Evolutionary conservation across 371 early-diverging fungal species (phyloP), one percentile per base, ranked within the genome.

Genomic region (Phascolomyces articulosus): DNA sequence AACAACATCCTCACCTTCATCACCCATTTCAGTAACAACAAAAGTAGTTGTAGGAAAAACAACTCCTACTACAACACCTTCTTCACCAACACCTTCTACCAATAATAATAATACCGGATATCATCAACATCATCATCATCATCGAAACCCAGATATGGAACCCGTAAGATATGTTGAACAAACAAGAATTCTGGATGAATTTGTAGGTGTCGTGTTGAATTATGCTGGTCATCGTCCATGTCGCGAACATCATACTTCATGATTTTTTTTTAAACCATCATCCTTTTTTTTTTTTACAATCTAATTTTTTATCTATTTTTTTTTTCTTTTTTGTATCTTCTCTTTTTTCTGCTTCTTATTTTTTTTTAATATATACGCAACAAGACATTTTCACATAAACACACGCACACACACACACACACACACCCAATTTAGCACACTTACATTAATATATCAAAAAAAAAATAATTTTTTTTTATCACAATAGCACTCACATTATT

Each of bases 151-250:
- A 21, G 31, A 27, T 13, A n/a, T 27, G 13, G 40, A 44, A n/a
- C 26, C 63, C 4, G 55, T 63, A 13, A 54, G 63, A 58, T 69
- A 69, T 60, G 69, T 69, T 24, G 62, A 69, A 44, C 55, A 64
- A 26, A 60, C 71, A 44, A 66, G 56, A 47, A 70, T 70, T 18
- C 62, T 70, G 26, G 67, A 70, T 48, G 71, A 70, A 51, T 70
- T 70, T 55, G 71, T 70, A 26, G 71, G 71, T 24, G 66, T 70
- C 62, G 67, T 70, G 11, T 60, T 70, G n/a, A 57, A 66, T 41
- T 70, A 70, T 66, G 66, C 67, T 40, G 58, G 56, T 44, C 64
- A 64, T 34, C 64, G 59, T 51, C 51, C 20, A 51, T 24, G 51
- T 51, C 51, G 51, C 23, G 51, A 51, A 23, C 51, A 51, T n/a